Percentiles rank a stretch among this genome's conserved stretches.
These are phyloP conservation scores for Solanum tarapatanum DNA, from an alignment of 257 asterid genomes.

Conservation along the genomic window DNA sequence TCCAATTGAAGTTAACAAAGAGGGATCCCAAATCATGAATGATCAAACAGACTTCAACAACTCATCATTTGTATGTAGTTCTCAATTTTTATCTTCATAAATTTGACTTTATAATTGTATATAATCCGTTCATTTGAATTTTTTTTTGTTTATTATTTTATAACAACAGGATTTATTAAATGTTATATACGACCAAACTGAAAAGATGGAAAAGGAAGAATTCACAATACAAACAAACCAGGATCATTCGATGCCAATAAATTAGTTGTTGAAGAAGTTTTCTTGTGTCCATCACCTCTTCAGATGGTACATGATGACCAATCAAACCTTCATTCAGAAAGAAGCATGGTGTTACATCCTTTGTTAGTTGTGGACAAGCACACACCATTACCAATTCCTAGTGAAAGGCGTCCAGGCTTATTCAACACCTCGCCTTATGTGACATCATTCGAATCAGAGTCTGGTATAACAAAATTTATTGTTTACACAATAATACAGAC, in stretches of 20 bases:
- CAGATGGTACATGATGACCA: neutral
- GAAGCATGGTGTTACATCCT: neutral
- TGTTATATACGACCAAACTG: no score
- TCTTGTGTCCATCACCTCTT: neutral
- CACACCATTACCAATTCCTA: no score
- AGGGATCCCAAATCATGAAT: neutral
- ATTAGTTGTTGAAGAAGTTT: neutral
- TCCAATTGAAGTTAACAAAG: neutral
- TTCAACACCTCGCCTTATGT: neutral
- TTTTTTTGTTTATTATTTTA: no score
- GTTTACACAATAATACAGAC: no score
- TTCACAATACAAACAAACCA: neutral
- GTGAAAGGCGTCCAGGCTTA: neutral
- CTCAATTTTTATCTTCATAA: neutral
- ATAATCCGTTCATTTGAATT: no score
- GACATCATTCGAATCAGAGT: neutral
- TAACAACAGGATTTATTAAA: fast-evolving
- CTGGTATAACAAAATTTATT: no score
- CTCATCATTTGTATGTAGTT: neutral
- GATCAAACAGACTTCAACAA: neutral
- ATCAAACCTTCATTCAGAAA: no score
- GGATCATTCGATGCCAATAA: neutral
- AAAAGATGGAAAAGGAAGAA: neutral
- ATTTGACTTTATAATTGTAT: no score
- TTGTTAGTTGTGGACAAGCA: neutral